Evolutionary conservation across 139 green algal species (phyloP).

Genomic region (Ettlia oleoabundans): DNA sequence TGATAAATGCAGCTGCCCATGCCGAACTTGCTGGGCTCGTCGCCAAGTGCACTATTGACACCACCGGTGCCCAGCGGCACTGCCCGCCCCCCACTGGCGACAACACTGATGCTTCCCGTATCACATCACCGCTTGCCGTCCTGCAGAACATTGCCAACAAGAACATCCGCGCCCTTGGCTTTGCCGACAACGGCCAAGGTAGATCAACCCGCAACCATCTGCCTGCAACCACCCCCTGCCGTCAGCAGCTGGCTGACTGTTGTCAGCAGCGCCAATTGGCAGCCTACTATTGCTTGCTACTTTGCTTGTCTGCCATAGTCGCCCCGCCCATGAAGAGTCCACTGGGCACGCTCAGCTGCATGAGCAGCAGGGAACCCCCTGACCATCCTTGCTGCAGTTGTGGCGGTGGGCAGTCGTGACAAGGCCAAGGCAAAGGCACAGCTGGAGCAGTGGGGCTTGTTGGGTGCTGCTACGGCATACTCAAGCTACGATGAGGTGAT

Average conservation of each 20-base stretch:
- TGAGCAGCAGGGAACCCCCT: no score
- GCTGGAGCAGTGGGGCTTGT: constrained; percentile 35
- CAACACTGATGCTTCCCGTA: no score
- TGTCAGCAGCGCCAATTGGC: background rate
- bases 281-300: background rate
- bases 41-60: no score
- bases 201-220: no score
- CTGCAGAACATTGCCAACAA: constrained; percentile 55
- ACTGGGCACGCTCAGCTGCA: no score
- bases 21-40: no score
- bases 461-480: constrained; percentile 40
- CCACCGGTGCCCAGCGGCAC: no score
- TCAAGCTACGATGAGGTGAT: constrained; percentile 61
- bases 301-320: background rate
- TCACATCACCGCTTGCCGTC: no score
- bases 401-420: constrained; percentile 51
- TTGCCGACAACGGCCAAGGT: constrained; percentile 13
- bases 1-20: no score
- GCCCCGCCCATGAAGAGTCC: no score
- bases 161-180: constrained; percentile 39
- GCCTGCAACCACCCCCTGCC: no score
- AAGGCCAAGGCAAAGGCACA: constrained; percentile 42
- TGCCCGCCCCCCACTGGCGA: no score
- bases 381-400: background rate
- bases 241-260: background rate